Evolutionary conservation across 306 rosid species (phyloP).

Genomic region (Sphenostylis stenocarpa): DNA sequence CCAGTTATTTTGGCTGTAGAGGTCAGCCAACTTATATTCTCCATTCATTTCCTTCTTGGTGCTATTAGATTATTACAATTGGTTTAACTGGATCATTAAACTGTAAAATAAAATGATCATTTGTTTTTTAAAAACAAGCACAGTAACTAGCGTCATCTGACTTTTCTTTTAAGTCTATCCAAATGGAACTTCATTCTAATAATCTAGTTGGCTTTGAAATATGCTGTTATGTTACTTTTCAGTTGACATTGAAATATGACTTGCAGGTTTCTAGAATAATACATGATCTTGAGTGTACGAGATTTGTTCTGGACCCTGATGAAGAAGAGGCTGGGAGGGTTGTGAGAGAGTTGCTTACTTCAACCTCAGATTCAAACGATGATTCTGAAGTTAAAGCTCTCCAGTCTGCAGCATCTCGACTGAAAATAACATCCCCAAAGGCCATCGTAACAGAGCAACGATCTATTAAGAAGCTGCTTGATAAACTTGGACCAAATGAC

Average conservation of each 20-base stretch:
- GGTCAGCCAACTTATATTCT: conserved; percentile 54
- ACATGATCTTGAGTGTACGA: conserved; percentile 61
- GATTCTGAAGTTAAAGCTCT: conserved; percentile 60
- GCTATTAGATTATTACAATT: neutral
- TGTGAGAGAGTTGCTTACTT: conserved; percentile 51
- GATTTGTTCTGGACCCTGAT: conserved; percentile 54
- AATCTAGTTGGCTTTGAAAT: conserved; percentile 33
- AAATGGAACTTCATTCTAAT: conserved; percentile 8
- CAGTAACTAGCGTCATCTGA: neutral
- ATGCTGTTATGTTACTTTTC: neutral
- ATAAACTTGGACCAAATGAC: conserved; percentile 54
- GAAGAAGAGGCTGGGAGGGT: conserved; percentile 84
- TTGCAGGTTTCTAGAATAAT: conserved; percentile 75
- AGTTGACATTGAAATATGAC: conserved; percentile 32
- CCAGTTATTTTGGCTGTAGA: conserved; percentile 63
- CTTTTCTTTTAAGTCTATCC: neutral
- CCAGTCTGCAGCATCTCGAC: conserved; percentile 66
- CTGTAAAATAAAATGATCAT: neutral
- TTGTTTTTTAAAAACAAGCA: neutral
- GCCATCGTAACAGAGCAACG: conserved; percentile 62
- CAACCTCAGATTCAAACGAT: conserved; percentile 50
- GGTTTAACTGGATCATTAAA: neutral
- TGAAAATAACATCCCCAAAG: conserved; percentile 61
- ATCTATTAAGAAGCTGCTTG: conserved; percentile 60
- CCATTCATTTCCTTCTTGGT: conserved; percentile 5